A percentile compares a stretch with the other conserved stretches of the same genome.
Conservation (phyloP, 371 early-diverging fungal genomes). For the Mortierella sp. region DNA sequence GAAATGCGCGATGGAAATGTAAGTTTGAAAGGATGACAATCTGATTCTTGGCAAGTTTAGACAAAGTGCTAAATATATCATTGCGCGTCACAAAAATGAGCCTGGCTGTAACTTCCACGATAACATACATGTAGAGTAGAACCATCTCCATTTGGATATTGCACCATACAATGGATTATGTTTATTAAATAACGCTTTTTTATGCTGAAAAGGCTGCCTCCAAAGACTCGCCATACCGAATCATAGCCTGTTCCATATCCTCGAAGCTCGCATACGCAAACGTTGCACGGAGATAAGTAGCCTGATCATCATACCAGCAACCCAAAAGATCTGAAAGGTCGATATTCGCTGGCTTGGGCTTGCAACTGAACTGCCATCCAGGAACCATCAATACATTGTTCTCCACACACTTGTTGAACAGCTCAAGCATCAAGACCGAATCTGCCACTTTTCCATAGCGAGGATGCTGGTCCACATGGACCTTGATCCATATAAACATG, state of each 20-base stretch:
- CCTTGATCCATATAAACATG: slow-evolving; percentile 90
- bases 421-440: slow-evolving; percentile 43
- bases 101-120: too few relatives aligned
- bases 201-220: slow-evolving; percentile 16
- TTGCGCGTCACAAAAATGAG: slow-evolving; percentile 1
- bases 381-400: slow-evolving; percentile 73
- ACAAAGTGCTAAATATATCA: not conserved
- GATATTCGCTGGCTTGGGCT: slow-evolving; percentile 27
- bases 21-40: not conserved
- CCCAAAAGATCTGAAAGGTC: slow-evolving; percentile 32
- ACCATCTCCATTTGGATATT: too few relatives aligned
- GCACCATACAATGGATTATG: too few relatives aligned
- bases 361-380: slow-evolving; percentile 64
- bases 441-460: slow-evolving; percentile 59
- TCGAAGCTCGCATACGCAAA: slow-evolving; percentile 67
- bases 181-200: not conserved
- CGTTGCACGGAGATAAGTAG: slow-evolving; percentile 69
- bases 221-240: slow-evolving; percentile 59
- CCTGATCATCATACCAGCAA: slow-evolving; percentile 46
- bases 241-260: slow-evolving; percentile 67
- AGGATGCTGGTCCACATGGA: slow-evolving; percentile 64
- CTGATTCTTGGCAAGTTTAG: not conserved
- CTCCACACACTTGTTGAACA: slow-evolving; percentile 56
- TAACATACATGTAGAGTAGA: too few relatives aligned
- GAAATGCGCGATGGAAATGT: slow-evolving; percentile 1